These are phyloP conservation scores for Comarum palustre DNA, from an alignment of 306 rosid species.

Conservation along the genomic window DNA sequence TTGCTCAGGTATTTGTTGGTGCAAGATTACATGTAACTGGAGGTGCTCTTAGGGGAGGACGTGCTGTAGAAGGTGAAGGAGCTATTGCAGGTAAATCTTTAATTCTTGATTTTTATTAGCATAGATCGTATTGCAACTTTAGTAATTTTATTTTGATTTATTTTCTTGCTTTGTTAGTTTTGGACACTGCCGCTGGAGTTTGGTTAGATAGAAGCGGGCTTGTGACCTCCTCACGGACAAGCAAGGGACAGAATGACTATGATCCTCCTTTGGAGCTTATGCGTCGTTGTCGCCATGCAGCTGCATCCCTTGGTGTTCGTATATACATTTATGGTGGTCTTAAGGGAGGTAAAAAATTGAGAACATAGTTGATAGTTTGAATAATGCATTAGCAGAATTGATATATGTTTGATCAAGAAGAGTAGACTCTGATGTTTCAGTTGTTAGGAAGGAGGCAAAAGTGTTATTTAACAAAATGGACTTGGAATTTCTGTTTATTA, in stretches of 20 bases:
- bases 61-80: slow-evolving; percentile 92
- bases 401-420: slow-evolving; percentile 14
- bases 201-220: slow-evolving; percentile 96
- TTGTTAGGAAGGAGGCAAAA: slow-evolving; percentile 17
- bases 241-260: slow-evolving; percentile 63
- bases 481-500: slow-evolving; percentile 6
- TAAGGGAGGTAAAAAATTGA: slow-evolving; percentile 66
- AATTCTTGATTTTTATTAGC: slow-evolving; percentile 17
- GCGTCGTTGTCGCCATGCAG: slow-evolving; percentile 99
- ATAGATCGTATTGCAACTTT: slow-evolving; percentile 12
- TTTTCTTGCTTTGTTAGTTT: slow-evolving; percentile 43
- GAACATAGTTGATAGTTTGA: slow-evolving; percentile 17
- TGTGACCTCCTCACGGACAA: slow-evolving; percentile 77
- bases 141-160: background rate
- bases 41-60: slow-evolving; percentile 94
- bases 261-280: slow-evolving; percentile 86
- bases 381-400: slow-evolving; percentile 17
- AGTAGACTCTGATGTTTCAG: slow-evolving; percentile 11
- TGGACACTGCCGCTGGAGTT: slow-evolving; percentile 99
- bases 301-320: slow-evolving; percentile 83
- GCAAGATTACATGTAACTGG: slow-evolving; percentile 98
- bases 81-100: slow-evolving; percentile 69
- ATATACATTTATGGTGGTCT: slow-evolving; percentile 91
- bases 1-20: slow-evolving; percentile 89
- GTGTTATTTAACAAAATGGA: slow-evolving; percentile 20